Conservation (phyloP, 805 yeast species). For the Starmerella kuoi region DNA sequence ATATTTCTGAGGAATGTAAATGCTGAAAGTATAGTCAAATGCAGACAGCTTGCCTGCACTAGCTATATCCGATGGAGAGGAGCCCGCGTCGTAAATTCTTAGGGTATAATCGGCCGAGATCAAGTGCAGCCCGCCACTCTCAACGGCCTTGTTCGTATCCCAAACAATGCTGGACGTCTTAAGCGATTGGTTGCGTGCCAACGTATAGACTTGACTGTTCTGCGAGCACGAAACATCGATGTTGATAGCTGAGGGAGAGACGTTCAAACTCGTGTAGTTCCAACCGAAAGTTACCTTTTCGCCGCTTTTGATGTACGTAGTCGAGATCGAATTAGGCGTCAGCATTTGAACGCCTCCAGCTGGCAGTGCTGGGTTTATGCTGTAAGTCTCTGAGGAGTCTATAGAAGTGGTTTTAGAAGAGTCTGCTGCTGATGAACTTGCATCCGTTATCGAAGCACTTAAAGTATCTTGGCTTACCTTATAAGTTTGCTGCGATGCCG, state of each 20-base stretch:
- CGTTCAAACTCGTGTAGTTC: constrained; percentile 29
- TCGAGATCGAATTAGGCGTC: constrained; percentile 28
- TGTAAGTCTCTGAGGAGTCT: constrained; percentile 5
- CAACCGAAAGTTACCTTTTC: constrained; percentile 32
- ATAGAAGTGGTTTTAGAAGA: constrained; percentile 4
- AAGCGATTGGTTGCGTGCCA: constrained; percentile 28
- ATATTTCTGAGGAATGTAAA: constrained; percentile 32
- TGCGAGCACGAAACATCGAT: constrained; percentile 31
- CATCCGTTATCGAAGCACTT: too few species aligned
- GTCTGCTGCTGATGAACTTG: background rate
- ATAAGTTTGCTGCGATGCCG: too few species aligned
- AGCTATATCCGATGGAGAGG: constrained; percentile 24
- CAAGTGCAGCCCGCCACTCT: constrained; percentile 21
- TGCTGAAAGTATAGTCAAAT: constrained; percentile 27
- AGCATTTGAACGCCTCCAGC: constrained; percentile 30
- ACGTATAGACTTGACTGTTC: constrained; percentile 30
- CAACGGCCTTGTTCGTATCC: constrained; percentile 29
- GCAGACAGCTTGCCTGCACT: constrained; percentile 30
- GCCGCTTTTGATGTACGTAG: constrained; percentile 31
- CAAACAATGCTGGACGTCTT: constrained; percentile 27
- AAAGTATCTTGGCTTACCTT: too few species aligned
- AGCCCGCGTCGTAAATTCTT: constrained; percentile 28
- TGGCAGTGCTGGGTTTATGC: constrained; percentile 28
- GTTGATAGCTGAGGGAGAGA: constrained; percentile 31
- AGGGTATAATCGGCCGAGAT: constrained; percentile 31